Evolutionary conservation across 805 yeast species (phyloP), one percentile per base, ranked within the genome.

Genomic region (Lipomyces orientalis): DNA sequence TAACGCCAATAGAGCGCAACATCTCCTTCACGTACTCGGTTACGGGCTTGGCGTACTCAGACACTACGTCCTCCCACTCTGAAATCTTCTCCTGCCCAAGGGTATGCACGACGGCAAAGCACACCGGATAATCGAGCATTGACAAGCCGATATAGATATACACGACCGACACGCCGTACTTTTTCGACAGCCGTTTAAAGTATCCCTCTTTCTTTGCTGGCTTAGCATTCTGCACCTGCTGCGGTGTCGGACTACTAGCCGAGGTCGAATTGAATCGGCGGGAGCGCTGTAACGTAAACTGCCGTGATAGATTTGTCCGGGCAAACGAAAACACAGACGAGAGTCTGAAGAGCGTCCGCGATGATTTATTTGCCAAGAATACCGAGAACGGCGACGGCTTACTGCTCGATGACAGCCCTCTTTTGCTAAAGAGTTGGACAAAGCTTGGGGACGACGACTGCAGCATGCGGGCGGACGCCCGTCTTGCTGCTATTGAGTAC

Each of bases 161-260:
- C 14, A 94, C 80, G 0, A 97, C 98, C 19, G 96, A 86, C 81
- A 90, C 92, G 0, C 99, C 99, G 77, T 95, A 95, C 75, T 90
- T 89, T 75, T 90, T 88, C 75, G 90, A 84, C 70, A 95, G 81
- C 10, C 85, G 88, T 77, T 87, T 91, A 62, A 81, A 64, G 6
- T 62, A 37, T 6, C 64, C 61, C 73, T 64, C 67, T 10, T 61
- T 58, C 58, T 19, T 19, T 19, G 52, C n/a, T 4, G 60, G 35
- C 19, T 64, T 31, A 4, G 61, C 62, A 10, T 29, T n/a, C 54
- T 63, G 58, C 9, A 10, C 19, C 35, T n/a, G 63, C 34, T 31
- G n/a, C 35, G 34, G 51, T 19, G 10, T 54, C 39, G 55, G 12
- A 29, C 2, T 14, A 29, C 10, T 31, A 2, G 31, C 16, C 39